A percentile compares a stretch with the other conserved stretches of the same genome.
phyloP scores from a whole-genome alignment of 2,329 filamentous ascomycete species.

The Cercospora brassicicola region DNA sequence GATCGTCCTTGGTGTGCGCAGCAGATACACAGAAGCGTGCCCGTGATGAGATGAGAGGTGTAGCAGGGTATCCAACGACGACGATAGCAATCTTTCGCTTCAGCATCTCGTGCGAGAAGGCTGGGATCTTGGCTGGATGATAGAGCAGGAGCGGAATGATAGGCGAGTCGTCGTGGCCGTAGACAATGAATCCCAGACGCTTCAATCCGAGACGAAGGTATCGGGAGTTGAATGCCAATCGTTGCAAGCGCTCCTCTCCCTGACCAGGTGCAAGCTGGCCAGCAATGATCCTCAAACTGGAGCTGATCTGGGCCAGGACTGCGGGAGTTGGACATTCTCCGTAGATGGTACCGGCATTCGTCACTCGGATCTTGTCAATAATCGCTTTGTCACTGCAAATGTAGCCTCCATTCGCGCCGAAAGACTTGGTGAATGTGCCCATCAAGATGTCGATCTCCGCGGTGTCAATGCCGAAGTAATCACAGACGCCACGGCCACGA shows the following conservation, averaged over 20 bases:
- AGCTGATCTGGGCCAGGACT: conserved; percentile 86
- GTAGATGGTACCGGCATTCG: conserved; percentile 81
- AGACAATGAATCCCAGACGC: conserved; percentile 93
- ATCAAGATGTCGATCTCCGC: conserved; percentile 90
- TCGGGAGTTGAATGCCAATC: conserved; percentile 95
- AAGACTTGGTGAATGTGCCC: conserved; percentile 97
- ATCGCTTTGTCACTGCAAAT: conserved; percentile 84
- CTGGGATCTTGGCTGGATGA: conserved; percentile 98
- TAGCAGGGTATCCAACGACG: conserved; percentile 94
- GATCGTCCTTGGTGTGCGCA: conserved; percentile 96
- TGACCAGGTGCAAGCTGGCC: conserved; percentile 87
- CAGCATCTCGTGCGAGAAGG: conserved; percentile 98
- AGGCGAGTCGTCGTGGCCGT: conserved; percentile 95
- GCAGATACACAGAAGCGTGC: conserved; percentile 94
- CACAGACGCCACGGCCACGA: conserved; percentile 85
- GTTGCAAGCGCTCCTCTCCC: conserved; percentile 90
- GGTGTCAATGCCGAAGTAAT: conserved; percentile 92
- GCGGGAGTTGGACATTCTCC: conserved; percentile 86
- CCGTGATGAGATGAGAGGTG: conserved; percentile 89
- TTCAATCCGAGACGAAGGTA: conserved; percentile 98
- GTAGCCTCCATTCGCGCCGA: conserved; percentile 96
- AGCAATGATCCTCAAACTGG: conserved; percentile 81
- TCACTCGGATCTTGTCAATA: conserved; percentile 84
- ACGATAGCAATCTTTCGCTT: conserved; percentile 97
- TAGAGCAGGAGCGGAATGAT: conserved; percentile 94